Evolutionary conservation across 371 early-diverging fungal species (phyloP).

Genomic region (Apophysomyces elegans): DNA sequence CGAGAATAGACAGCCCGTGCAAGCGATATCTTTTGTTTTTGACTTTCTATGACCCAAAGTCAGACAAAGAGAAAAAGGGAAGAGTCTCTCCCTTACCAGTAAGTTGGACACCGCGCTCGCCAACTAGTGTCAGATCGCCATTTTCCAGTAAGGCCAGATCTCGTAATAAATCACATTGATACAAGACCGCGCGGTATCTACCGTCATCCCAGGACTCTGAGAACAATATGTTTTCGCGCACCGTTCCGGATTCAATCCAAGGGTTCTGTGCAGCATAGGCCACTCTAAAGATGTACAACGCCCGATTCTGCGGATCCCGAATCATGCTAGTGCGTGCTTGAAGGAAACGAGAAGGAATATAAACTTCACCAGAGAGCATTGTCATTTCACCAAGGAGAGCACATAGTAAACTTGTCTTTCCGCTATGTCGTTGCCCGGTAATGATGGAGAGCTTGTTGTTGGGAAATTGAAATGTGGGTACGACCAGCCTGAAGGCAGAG

Average conservation of each 20-base stretch:
- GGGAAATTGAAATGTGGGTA: conserved; percentile 58
- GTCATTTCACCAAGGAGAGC: conserved; percentile 73
- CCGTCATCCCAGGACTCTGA: conserved; percentile 68
- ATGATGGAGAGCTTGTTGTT: conserved; percentile 59
- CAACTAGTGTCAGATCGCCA: conserved; percentile 88
- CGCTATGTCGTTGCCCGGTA: conserved; percentile 65
- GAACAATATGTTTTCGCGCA: conserved; percentile 86
- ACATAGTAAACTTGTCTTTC: conserved; percentile 69
- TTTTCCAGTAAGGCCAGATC: conserved; percentile 78
- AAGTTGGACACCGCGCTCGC: conserved; percentile 43
- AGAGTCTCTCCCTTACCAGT: conserved; percentile 60
- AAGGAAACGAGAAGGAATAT: conserved; percentile 45
- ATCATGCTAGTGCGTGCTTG: conserved; percentile 19
- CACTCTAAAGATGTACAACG: conserved; percentile 39
- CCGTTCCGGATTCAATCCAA: conserved; percentile 81
- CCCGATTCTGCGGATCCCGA: conserved; percentile 19
- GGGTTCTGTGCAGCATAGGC: conserved; percentile 79
- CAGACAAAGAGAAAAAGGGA: conserved; percentile 29
- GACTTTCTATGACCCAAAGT: conserved; percentile 60
- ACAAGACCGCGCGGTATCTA: conserved; percentile 69
- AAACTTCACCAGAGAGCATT: conserved; percentile 40
- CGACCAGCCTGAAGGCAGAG: conserved; percentile 17
- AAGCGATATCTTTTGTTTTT: conserved; percentile 71
- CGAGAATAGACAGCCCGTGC: conserved; percentile 77
- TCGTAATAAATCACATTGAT: conserved; percentile 66